Evolutionary conservation across 2,329 filamentous ascomycete genomes (phyloP).

Genomic region (Paracamarosporium sp.): DNA sequence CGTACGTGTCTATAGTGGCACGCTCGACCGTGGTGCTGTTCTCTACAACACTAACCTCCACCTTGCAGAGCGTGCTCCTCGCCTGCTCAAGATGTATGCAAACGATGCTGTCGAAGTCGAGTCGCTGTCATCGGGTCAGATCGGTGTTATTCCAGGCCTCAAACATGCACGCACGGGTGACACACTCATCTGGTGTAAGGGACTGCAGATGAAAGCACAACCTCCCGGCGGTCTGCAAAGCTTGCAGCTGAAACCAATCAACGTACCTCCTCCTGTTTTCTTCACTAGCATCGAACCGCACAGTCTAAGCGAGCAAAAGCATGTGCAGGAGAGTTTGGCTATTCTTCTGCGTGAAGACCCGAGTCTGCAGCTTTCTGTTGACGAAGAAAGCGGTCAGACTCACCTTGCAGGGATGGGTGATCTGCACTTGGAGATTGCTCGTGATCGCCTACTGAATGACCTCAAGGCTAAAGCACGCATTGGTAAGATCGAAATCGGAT

Average conservation of each 20-base stretch:
- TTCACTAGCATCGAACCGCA: slow-evolving; percentile 92
- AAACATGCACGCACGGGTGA: slow-evolving; percentile 94
- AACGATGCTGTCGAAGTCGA: slow-evolving; percentile 85
- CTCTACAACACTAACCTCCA: slow-evolving; percentile 89
- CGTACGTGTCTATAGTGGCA: slow-evolving; percentile 88
- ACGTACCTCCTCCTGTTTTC: slow-evolving; percentile 91
- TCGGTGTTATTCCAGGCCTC: slow-evolving; percentile 89
- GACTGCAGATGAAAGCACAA: slow-evolving; percentile 64
- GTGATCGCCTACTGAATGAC: slow-evolving; percentile 85
- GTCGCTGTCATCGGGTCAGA: slow-evolving; percentile 83
- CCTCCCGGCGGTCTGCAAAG: slow-evolving; percentile 73
- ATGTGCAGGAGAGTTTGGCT: slow-evolving; percentile 76
- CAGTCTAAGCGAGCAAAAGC: slow-evolving; percentile 78
- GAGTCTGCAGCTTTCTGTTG: slow-evolving; percentile 81
- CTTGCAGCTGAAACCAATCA: slow-evolving; percentile 84
- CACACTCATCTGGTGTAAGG: slow-evolving; percentile 79
- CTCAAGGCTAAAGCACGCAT: slow-evolving; percentile 86
- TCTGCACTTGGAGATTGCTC: slow-evolving; percentile 90
- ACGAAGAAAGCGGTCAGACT: slow-evolving; percentile 92
- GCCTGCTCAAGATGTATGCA: slow-evolving; percentile 88
- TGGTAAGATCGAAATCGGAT: slow-evolving; percentile 92
- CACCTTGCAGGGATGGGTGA: slow-evolving; percentile 96
- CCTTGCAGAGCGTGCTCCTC: slow-evolving; percentile 78
- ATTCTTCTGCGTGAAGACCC: slow-evolving; percentile 90
- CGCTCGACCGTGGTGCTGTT: slow-evolving; percentile 73